Percentiles rank a stretch among this genome's conserved stretches.
phyloP scores from a whole-genome alignment of 371 early-diverging fungal species.

The Paraphysoderma sedebokerense region DNA sequence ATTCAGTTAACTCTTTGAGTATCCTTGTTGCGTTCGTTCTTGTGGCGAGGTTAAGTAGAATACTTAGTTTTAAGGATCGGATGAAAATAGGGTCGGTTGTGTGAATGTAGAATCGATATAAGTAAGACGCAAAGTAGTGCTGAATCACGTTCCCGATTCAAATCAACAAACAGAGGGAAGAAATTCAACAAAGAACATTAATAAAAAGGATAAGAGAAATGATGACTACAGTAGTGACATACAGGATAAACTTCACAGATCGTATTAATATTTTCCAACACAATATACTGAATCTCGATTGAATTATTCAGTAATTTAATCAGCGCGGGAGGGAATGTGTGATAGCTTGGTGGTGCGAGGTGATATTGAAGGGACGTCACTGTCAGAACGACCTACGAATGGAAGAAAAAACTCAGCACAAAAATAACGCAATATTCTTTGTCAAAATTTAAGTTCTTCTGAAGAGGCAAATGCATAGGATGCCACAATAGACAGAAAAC shows the following conservation, averaged over 20 bases:
- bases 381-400: slow-evolving; percentile 50
- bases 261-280: slow-evolving; percentile 53
- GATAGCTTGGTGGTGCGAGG: slow-evolving; percentile 43
- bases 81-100: slow-evolving; percentile 58
- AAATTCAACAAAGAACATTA: neutral
- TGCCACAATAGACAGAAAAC: neutral
- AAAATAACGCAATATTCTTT: neutral
- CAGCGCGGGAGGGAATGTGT: slow-evolving; percentile 48
- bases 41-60: slow-evolving; percentile 47
- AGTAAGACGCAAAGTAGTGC: slow-evolving; percentile 47
- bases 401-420: neutral
- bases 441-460: too few species aligned
- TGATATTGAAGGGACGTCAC: slow-evolving; percentile 53
- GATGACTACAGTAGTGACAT: slow-evolving; percentile 5
- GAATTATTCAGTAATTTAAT: slow-evolving; percentile 51
- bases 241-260: slow-evolving; percentile 53
- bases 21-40: too few species aligned
- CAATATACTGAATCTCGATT: slow-evolving; percentile 59
- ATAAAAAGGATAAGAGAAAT: neutral
- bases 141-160: slow-evolving; percentile 5
- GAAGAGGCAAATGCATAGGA: too few species aligned
- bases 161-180: neutral
- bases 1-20: too few species aligned
- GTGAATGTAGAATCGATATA: slow-evolving; percentile 62
- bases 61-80: slow-evolving; percentile 68